Percentiles rank a stretch among this genome's conserved stretches.
Conservation (phyloP, 257 asterid species). For the Ballota nigra region DNA sequence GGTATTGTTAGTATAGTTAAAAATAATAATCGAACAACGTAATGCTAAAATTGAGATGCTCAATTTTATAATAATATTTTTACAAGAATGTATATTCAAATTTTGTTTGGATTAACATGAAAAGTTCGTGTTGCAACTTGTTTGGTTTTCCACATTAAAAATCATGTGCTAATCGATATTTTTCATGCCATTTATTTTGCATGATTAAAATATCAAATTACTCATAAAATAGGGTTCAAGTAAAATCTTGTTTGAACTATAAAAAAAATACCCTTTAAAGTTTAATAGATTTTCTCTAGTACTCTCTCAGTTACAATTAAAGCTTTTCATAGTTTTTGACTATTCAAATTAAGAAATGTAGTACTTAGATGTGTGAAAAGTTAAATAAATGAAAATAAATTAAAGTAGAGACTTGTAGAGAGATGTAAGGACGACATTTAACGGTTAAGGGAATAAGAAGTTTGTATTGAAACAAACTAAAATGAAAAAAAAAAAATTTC, state of each 20-base stretch:
- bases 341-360: too few relatives aligned
- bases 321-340: too few relatives aligned
- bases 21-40: background rate
- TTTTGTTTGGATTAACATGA: background rate
- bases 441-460: too few relatives aligned
- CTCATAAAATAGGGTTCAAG: background rate
- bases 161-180: background rate
- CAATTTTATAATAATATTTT: background rate
- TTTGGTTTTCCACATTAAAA: background rate
- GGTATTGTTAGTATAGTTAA: too few relatives aligned
- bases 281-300: background rate
- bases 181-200: background rate
- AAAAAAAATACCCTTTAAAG: background rate
- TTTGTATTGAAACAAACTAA: too few relatives aligned
- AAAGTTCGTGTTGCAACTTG: background rate
- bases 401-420: too few relatives aligned
- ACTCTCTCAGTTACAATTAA: too few relatives aligned
- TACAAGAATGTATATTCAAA: background rate
- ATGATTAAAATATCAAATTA: background rate
- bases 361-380: too few relatives aligned
- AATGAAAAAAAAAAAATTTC: too few relatives aligned
- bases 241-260: background rate
- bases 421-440: too few relatives aligned
- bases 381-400: too few relatives aligned
- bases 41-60: too few relatives aligned